Conservation (phyloP, 2,329 filamentous ascomycete species). For the Tolypocladium ovalisporum region DNA sequence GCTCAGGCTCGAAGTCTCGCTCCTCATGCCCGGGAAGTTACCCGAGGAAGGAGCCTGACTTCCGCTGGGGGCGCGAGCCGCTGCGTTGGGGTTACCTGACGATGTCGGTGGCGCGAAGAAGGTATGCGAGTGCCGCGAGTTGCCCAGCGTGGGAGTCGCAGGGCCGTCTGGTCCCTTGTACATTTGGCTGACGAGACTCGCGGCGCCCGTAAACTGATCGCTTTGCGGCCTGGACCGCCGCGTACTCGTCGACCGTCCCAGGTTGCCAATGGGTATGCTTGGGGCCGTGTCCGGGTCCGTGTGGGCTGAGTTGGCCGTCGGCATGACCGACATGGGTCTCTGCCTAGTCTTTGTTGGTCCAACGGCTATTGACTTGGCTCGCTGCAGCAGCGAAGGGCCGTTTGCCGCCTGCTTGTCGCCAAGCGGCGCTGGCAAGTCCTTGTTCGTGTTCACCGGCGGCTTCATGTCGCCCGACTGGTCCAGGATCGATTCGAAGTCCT, state of each 20-base stretch:
- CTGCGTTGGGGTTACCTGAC: slow-evolving; percentile 38
- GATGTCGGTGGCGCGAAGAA: slow-evolving; percentile 47
- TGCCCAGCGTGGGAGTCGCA: slow-evolving; percentile 46
- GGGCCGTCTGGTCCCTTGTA: slow-evolving; percentile 64
- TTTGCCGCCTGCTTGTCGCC: slow-evolving; percentile 21
- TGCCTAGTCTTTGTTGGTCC: slow-evolving; percentile 35
- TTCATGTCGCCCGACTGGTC: slow-evolving; percentile 59
- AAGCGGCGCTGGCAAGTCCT: slow-evolving; percentile 70
- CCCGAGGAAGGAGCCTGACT: slow-evolving; percentile 35
- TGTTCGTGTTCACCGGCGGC: slow-evolving; percentile 48
- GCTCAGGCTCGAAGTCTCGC: slow-evolving; percentile 52
- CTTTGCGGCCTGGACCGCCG: slow-evolving; percentile 48
- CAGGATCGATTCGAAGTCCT: slow-evolving; percentile 89
- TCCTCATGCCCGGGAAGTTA: slow-evolving; percentile 64
- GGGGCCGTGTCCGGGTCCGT: slow-evolving; percentile 65
- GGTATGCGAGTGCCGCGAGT: slow-evolving; percentile 49
- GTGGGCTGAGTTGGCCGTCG: slow-evolving; percentile 30
- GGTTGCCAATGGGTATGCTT: slow-evolving; percentile 58
- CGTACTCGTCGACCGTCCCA: slow-evolving; percentile 41
- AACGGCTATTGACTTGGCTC: slow-evolving; percentile 49
- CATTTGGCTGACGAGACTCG: slow-evolving; percentile 78
- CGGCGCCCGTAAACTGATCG: slow-evolving; percentile 52
- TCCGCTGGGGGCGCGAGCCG: slow-evolving; percentile 40
- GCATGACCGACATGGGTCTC: slow-evolving; percentile 48
- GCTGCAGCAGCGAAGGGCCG: slow-evolving; percentile 43